These are phyloP conservation scores for Linum trigynum DNA, from an alignment of 345 rosid species.

Conservation along the genomic window DNA sequence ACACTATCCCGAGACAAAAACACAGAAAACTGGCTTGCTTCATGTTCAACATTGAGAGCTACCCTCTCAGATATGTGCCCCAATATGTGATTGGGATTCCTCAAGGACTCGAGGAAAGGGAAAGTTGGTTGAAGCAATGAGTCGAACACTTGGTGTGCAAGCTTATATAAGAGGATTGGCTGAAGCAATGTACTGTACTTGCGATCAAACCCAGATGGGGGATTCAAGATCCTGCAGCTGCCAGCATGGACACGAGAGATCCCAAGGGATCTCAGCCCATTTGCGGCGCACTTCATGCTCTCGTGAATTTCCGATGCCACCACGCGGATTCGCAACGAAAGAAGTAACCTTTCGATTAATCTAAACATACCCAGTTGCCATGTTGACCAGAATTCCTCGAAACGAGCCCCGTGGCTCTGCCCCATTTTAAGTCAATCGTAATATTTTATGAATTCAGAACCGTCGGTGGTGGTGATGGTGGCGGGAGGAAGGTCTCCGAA, in stretches of 20 bases:
- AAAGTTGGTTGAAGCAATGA: not conserved
- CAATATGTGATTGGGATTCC: not conserved
- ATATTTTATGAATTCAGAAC: not conserved
- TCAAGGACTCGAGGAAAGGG: not conserved
- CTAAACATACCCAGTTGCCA: not conserved
- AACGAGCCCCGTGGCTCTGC: not conserved
- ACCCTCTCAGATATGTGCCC: not conserved
- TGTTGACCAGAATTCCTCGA: slow-evolving; percentile 15
- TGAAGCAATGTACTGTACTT: not conserved
- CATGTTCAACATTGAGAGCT: not conserved
- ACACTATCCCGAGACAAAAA: slow-evolving; percentile 32
- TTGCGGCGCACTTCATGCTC: not conserved
- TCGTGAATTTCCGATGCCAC: too few species aligned
- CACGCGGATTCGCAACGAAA: too few species aligned
- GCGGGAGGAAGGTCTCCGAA: not conserved
- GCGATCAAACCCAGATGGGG: not conserved
- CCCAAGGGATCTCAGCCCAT: not conserved
- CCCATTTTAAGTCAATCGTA: not conserved
- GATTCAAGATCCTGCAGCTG: not conserved
- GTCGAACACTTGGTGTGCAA: not conserved
- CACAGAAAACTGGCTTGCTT: slow-evolving; percentile 14
- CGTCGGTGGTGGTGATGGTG: slow-evolving; percentile 11
- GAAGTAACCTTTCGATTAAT: not conserved
- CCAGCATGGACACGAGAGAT: not conserved
- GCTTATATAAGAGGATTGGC: not conserved